Conservation (phyloP, 2,329 filamentous ascomycete genomes). For the Pyricularia grisea region DNA sequence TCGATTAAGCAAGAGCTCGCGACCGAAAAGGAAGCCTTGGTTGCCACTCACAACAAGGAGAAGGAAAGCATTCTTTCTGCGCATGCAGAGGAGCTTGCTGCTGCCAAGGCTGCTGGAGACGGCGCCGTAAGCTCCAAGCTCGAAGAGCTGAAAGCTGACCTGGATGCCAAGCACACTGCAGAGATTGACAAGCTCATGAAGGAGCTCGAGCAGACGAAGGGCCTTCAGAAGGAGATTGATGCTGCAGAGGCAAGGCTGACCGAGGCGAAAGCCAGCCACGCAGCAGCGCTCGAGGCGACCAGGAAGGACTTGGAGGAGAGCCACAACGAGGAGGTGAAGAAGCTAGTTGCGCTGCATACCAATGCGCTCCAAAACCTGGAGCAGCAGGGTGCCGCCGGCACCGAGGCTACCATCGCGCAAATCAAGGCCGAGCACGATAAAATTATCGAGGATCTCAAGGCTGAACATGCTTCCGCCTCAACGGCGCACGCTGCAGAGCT, state of each 20-base stretch:
- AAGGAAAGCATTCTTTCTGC: constrained; percentile 24
- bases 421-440: constrained; percentile 22
- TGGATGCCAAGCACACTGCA: constrained; percentile 22
- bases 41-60: constrained; percentile 20
- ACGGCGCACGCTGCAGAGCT: constrained; percentile 29
- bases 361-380: constrained; percentile 35
- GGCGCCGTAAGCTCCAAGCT: constrained; percentile 19
- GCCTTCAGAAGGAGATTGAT: constrained; percentile 20
- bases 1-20: constrained; percentile 30
- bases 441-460: constrained; percentile 29
- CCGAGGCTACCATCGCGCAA: constrained; percentile 26
- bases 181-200: constrained; percentile 25
- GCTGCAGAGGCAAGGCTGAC: constrained; percentile 21
- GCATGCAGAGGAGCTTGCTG: constrained; percentile 20
- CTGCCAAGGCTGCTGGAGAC: constrained; percentile 14
- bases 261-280: constrained; percentile 23
- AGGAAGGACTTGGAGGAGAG: constrained; percentile 29
- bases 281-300: constrained; percentile 24
- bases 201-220: constrained; percentile 21
- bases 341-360: constrained; percentile 30
- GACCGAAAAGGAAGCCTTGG: constrained; percentile 27
- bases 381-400: constrained; percentile 29
- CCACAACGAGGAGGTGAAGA: constrained; percentile 35
- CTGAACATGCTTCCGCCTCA: constrained; percentile 22
- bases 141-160: constrained; percentile 24